These are phyloP conservation scores for Cyanodermella asteris DNA, from an alignment of 2,329 filamentous ascomycete species.

Conservation along the genomic window DNA sequence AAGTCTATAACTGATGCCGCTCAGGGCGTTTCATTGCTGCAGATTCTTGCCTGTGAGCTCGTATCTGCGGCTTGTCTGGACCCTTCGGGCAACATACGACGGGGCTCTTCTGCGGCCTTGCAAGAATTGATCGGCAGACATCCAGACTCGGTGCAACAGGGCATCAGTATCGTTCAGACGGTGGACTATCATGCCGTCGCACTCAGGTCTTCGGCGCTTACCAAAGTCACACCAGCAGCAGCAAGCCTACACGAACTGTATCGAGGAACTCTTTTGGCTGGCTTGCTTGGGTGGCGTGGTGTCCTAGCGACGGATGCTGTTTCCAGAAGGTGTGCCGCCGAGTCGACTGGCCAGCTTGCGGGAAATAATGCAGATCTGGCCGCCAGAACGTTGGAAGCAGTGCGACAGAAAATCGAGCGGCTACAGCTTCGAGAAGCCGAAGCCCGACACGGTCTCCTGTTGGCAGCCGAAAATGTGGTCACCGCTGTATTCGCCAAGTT, in stretches of 20 bases:
- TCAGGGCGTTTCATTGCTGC: slow-evolving; percentile 31
- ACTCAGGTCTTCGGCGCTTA: slow-evolving; percentile 60
- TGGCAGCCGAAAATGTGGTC: slow-evolving; percentile 18
- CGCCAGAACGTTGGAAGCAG: slow-evolving; percentile 13
- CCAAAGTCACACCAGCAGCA: slow-evolving; percentile 49
- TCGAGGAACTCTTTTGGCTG: slow-evolving; percentile 47
- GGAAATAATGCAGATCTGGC: slow-evolving; percentile 11
- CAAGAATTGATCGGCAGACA: slow-evolving; percentile 89
- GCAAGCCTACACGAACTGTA: slow-evolving; percentile 42
- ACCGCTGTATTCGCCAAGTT: slow-evolving; percentile 11
- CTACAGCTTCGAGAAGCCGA: slow-evolving; percentile 19
- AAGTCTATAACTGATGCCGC: slow-evolving; percentile 1
- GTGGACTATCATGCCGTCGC: slow-evolving; percentile 91
- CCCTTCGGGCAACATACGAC: slow-evolving; percentile 75
- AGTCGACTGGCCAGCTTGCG: slow-evolving; percentile 35
- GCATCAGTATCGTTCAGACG: slow-evolving; percentile 67
- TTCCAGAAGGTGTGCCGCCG: slow-evolving; percentile 50
- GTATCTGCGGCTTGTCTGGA: slow-evolving; percentile 68
- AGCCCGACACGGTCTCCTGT: slow-evolving; percentile 21
- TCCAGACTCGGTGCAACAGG: slow-evolving; percentile 59
- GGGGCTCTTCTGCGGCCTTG: slow-evolving; percentile 77
- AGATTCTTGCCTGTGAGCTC: slow-evolving; percentile 61
- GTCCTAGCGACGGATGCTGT: slow-evolving; percentile 56
- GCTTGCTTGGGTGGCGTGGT: slow-evolving; percentile 66
- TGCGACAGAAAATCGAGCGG: slow-evolving; percentile 15